Conservation (phyloP, 2,329 filamentous ascomycete genomes). For the Curvularia spicifera region DNA sequence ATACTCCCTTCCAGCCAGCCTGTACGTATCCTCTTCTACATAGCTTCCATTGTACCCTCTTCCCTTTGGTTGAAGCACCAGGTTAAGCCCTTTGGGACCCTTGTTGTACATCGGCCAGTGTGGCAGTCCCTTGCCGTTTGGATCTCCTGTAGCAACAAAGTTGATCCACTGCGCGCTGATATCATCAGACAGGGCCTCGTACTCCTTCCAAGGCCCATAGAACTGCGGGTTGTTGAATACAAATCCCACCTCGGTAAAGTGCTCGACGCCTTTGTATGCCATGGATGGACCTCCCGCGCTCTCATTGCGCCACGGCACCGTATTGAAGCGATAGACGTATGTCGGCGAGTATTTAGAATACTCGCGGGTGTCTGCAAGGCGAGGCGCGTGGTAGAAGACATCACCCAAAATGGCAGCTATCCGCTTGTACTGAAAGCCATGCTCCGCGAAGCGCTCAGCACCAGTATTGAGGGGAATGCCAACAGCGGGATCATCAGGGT, state of each 20-base stretch:
- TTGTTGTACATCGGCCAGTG: conserved; percentile 53
- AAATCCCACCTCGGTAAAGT: conserved; percentile 61
- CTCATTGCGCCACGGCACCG: conserved; percentile 39
- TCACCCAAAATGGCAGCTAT: conserved; percentile 61
- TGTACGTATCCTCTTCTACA: conserved; percentile 53
- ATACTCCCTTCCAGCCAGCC: conserved; percentile 52
- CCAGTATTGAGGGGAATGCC: conserved; percentile 47
- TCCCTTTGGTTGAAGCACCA: conserved; percentile 55
- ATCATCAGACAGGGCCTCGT: conserved; percentile 50
- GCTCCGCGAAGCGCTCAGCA: conserved; percentile 38
- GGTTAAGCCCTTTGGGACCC: conserved; percentile 48
- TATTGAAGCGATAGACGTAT: conserved; percentile 69
- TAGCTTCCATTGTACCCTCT: conserved; percentile 51
- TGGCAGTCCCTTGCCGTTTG: conserved; percentile 45
- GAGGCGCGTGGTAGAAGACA: conserved; percentile 62
- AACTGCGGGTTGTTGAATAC: conserved; percentile 54
- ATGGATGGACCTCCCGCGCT: conserved; percentile 53
- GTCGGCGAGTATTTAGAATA: conserved; percentile 57
- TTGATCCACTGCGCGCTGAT: conserved; percentile 56
- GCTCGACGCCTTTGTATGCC: conserved; percentile 56
- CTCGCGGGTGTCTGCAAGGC: conserved; percentile 52
- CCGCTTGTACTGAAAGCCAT: conserved; percentile 60
- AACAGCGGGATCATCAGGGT: conserved; percentile 43
- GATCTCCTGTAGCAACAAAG: conserved; percentile 52
- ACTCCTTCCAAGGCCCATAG: conserved; percentile 49